Evolutionary conservation across 2,329 filamentous ascomycete species (phyloP).

Genomic region (Arthrobotrys entomopaga): DNA sequence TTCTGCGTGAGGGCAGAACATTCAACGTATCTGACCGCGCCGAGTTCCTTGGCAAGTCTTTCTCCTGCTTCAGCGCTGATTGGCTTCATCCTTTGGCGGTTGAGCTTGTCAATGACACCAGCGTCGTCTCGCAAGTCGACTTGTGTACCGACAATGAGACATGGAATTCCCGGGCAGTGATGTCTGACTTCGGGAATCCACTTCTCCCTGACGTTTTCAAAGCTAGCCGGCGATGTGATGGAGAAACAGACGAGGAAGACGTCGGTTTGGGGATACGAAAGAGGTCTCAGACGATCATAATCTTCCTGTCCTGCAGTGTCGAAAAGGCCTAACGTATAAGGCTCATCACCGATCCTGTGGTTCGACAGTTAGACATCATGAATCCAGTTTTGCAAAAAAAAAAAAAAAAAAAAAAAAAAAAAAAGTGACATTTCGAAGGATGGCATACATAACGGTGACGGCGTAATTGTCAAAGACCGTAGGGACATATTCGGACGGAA

Average conservation of each 20-base stretch:
- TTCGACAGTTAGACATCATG: conserved; percentile 7
- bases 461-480: conserved; percentile 99
- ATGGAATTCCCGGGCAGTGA: conserved; percentile 96
- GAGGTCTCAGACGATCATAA: conserved; percentile 94
- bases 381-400: neutral
- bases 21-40: conserved; percentile 95
- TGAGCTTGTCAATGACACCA: conserved; percentile 86
- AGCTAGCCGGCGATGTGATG: conserved; percentile 94
- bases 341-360: conserved; percentile 94
- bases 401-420: too few relatives aligned
- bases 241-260: conserved; percentile 99
- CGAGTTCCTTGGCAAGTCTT: conserved; percentile 95
- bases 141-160: conserved; percentile 97
- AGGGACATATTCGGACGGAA: conserved; percentile 98
- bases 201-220: conserved; percentile 86
- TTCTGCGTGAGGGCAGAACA: conserved; percentile 98
- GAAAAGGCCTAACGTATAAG: conserved; percentile 95
- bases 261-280: conserved; percentile 98
- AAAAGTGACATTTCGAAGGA: neutral
- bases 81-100: conserved; percentile 95
- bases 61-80: conserved; percentile 94
- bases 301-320: conserved; percentile 99
- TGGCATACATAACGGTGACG: conserved; percentile 94
- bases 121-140: conserved; percentile 92
- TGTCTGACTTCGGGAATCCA: conserved; percentile 87